Evolutionary conservation across 2,329 filamentous ascomycete genomes (phyloP).

Genomic region (Penicillium occitanis): DNA sequence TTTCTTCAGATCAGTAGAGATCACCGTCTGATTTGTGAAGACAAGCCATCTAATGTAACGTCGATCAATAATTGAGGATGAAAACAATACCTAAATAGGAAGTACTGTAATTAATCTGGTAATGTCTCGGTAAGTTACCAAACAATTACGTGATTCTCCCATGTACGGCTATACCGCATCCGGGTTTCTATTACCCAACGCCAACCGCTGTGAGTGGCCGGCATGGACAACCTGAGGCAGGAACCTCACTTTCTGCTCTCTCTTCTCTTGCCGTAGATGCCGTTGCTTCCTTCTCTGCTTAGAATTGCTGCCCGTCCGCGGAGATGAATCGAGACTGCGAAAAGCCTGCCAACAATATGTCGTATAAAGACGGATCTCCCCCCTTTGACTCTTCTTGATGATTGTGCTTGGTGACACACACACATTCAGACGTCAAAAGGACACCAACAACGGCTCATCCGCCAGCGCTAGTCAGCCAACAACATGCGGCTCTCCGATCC

Average conservation of each 20-base stretch:
- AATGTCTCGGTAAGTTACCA: not conserved
- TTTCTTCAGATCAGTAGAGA: not conserved
- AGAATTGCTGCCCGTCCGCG: constrained; percentile 1
- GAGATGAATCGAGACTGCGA: constrained; percentile 5
- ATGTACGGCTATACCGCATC: constrained; percentile 29
- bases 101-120: not conserved
- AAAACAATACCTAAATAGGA: not conserved
- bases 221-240: not conserved
- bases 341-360: not conserved
- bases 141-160: constrained; percentile 1
- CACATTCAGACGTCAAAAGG: not conserved
- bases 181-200: constrained; percentile 39
- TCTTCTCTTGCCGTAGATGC: not conserved
- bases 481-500: constrained; percentile 26
- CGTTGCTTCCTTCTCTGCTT: not conserved
- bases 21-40: not conserved
- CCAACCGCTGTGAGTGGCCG: constrained; percentile 36
- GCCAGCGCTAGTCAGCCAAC: not conserved
- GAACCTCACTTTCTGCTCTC: not conserved
- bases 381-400: not conserved
- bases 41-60: not conserved
- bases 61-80: not conserved
- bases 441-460: not conserved
- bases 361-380: not conserved
- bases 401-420: not conserved